phyloP scores from a whole-genome alignment of 2,329 filamentous ascomycete species.

The Aspergillus pseudoviridinutans region DNA sequence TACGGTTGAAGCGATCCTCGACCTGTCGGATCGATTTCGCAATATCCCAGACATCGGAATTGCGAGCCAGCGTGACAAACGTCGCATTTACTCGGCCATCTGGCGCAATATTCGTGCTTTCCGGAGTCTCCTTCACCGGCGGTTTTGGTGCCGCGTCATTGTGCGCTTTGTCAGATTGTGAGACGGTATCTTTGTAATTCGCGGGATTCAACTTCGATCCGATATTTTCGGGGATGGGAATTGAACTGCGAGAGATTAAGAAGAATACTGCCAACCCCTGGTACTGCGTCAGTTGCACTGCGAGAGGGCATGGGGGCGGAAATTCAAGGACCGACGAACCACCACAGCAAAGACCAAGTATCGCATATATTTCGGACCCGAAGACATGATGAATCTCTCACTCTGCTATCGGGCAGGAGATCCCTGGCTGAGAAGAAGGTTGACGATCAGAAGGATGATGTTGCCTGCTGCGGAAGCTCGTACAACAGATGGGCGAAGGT shows the following conservation, averaged over 20 bases:
- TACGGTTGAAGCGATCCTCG: slow-evolving; percentile 95
- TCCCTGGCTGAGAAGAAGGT: neutral
- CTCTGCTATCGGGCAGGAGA: neutral
- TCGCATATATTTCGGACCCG: slow-evolving; percentile 46
- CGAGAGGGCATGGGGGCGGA: neutral
- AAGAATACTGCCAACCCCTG: slow-evolving; percentile 70
- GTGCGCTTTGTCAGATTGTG: slow-evolving; percentile 11
- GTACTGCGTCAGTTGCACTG: neutral
- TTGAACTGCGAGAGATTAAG: slow-evolving; percentile 67
- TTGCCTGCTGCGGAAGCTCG: neutral
- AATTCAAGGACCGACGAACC: slow-evolving; percentile 53
- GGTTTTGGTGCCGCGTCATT: slow-evolving; percentile 15
- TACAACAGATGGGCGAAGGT: neutral
- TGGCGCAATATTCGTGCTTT: slow-evolving; percentile 52
- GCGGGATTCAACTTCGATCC: slow-evolving; percentile 17
- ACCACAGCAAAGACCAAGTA: slow-evolving; percentile 78
- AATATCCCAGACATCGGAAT: slow-evolving; percentile 94
- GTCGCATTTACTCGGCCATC: slow-evolving; percentile 85
- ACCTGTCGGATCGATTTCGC: slow-evolving; percentile 92
- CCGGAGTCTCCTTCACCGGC: slow-evolving; percentile 6
- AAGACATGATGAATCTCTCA: slow-evolving; percentile 25
- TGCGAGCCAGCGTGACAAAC: slow-evolving; percentile 92
- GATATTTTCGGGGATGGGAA: slow-evolving; percentile 33
- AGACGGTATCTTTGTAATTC: slow-evolving; percentile 18
- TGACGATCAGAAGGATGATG: neutral